Conservation (phyloP, 116 monocot genomes). For the Papilionanthe hybrid region DNA sequence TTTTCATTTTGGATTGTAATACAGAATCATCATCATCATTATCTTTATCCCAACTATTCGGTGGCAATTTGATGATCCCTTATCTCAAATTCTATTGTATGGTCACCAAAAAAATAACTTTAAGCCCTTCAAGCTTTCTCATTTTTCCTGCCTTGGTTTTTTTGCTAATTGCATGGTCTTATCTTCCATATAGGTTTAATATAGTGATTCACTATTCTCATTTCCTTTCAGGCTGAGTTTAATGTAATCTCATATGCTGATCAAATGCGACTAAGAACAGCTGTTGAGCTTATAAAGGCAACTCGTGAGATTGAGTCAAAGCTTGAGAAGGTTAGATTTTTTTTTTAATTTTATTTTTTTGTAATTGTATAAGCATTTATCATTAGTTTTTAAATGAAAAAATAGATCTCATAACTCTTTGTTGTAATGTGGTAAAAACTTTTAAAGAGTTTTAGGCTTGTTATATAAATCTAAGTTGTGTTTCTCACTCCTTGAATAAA, state of each 20-base stretch:
- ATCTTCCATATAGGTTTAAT: neutral
- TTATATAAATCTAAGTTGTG: neutral
- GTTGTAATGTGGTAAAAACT: neutral
- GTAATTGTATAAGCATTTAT: neutral
- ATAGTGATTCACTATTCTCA: conserved; percentile 1
- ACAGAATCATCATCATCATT: neutral
- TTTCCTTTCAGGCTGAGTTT: conserved; percentile 57
- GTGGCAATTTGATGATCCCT: neutral
- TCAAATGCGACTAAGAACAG: conserved; percentile 87
- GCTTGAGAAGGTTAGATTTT: conserved; percentile 64
- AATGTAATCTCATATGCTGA: conserved; percentile 84
- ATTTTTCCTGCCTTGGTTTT: neutral
- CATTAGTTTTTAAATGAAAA: neutral
- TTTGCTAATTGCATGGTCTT: neutral
- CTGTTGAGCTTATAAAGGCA: conserved; percentile 82
- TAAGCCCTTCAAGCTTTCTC: neutral
- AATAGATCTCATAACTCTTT: neutral
- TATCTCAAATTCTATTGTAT: neutral
- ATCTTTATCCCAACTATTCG: neutral
- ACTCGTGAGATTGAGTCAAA: conserved; percentile 81
- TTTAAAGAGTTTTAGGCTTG: neutral
- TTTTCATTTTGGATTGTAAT: neutral
- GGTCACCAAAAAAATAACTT: neutral
- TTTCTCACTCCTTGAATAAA: neutral
- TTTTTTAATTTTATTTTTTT: neutral